Base-by-base conservation (phyloP, 352 stramenopile genomes). In the Phytophthora chlamydospora region DNA sequence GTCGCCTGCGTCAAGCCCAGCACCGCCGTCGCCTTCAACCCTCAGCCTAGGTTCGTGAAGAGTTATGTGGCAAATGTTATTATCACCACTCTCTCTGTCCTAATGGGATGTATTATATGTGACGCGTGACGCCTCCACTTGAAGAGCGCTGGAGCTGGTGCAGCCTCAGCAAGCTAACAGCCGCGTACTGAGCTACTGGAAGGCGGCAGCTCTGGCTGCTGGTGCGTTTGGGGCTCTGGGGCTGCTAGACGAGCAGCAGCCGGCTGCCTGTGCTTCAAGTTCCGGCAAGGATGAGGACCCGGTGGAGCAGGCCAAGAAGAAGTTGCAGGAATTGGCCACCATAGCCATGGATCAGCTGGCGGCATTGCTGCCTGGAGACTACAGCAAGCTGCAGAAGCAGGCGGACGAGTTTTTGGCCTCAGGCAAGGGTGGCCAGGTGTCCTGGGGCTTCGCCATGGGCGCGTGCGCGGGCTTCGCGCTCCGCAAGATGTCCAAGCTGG, bases 401-500 rank as follows among this genome's bases (percentile, higher is more conserved):
- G 54, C 88, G 39, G 75, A 86, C 19, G 75, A 85, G 35, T 91
- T 91, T 29, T 41, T 91, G 27, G 68, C 62, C 49, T 89, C 80
- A 6, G 84, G 83, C 40, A 87, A 87, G 60, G 76, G 68, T 21
- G 83, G 80, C 0, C 88, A 97, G 59, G 68, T 98, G 48, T 92
- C 88, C 0, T 95, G 94, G 82, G 94, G 93, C 8, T 91, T 94
- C 34, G 70, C 91, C 24, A 89, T 98, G 73, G 95, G 95, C 50
- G 91, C 86, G 35, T 98, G 90, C 73, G 92, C 87, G 6, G 95
- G 91, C 17, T 91, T 94, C 42, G 87, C 94, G 31, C 61, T 97
- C 3, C 97, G 97, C 58, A 97, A 97, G 59, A 67, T 98, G 36
- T 97, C 91, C 19, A 97, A 98, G 62, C 62, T 91, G 27, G 79